Percentiles rank a stretch among this genome's conserved stretches.
phyloP scores from a whole-genome alignment of 2,329 filamentous ascomycete genomes.

The Neofusicoccum kwambonambiense region DNA sequence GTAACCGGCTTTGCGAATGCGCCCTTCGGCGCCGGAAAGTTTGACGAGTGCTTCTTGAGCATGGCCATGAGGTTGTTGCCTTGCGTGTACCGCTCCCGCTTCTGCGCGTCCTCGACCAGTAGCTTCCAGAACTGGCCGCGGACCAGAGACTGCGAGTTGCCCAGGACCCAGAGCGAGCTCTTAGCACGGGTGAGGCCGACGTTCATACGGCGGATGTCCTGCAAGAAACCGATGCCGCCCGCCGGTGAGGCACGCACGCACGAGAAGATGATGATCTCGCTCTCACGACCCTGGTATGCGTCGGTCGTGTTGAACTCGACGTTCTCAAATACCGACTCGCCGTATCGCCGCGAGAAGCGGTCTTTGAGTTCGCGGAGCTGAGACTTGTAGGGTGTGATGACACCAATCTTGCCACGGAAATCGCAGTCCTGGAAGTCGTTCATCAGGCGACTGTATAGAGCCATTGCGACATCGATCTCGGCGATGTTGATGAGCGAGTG shows the following conservation, averaged over 20 bases:
- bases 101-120: slow-evolving; percentile 77
- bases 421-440: slow-evolving; percentile 68
- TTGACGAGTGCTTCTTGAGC: slow-evolving; percentile 53
- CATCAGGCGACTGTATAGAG: slow-evolving; percentile 76
- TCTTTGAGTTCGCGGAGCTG: slow-evolving; percentile 78
- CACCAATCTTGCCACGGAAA: slow-evolving; percentile 81
- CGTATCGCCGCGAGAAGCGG: slow-evolving; percentile 71
- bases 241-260: slow-evolving; percentile 92
- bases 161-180: slow-evolving; percentile 93
- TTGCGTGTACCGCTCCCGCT: slow-evolving; percentile 72
- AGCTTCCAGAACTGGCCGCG: slow-evolving; percentile 90
- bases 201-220: slow-evolving; percentile 98
- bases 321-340: slow-evolving; percentile 69
- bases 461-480: slow-evolving; percentile 82
- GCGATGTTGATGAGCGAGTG: slow-evolving; percentile 88
- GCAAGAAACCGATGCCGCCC: slow-evolving; percentile 96
- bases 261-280: slow-evolving; percentile 98
- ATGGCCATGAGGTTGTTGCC: slow-evolving; percentile 57
- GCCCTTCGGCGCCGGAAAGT: slow-evolving; percentile 33
- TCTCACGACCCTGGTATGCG: slow-evolving; percentile 94
- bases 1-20: not conserved
- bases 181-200: slow-evolving; percentile 96
- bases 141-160: slow-evolving; percentile 80
- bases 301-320: slow-evolving; percentile 99
- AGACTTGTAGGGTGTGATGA: slow-evolving; percentile 97